Evolutionary conservation across 1,284 basidiomycete genomes (phyloP).

Genomic region (Veloboletus limbatus): DNA sequence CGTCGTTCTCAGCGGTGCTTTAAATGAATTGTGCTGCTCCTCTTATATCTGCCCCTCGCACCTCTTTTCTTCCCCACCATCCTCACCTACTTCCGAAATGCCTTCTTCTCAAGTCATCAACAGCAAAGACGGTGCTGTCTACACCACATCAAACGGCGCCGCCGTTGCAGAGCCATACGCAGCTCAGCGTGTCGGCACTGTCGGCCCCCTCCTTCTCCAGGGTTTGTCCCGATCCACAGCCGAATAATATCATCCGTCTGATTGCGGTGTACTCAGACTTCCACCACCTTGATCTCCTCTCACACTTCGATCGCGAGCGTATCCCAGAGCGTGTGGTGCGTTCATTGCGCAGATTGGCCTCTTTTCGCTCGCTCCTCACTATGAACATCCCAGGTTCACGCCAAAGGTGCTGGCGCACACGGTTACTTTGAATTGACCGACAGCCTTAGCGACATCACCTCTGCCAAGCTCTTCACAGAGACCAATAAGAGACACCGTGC

Average conservation of each 20-base stretch:
- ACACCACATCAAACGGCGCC: constrained; percentile 85
- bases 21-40: constrained; percentile 17
- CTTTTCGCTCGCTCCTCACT: constrained; percentile 4
- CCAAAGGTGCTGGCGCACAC: constrained; percentile 87
- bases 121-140: constrained; percentile 57
- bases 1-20: constrained; percentile 29
- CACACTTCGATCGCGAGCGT: constrained; percentile 91
- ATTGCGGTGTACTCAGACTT: constrained; percentile 46
- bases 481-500: constrained; percentile 70
- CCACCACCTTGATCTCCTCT: constrained; percentile 84
- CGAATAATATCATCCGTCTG: not conserved
- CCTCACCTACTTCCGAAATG: constrained; percentile 40
- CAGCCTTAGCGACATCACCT: constrained; percentile 77
- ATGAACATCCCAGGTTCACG: constrained; percentile 59
- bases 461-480: constrained; percentile 66
- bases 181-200: constrained; percentile 69
- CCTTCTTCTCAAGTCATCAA: constrained; percentile 61
- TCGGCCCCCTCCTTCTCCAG: constrained; percentile 85
- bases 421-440: constrained; percentile 90
- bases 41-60: constrained; percentile 10
- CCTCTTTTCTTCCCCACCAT: constrained; percentile 6
- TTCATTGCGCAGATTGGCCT: not conserved
- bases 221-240: constrained; percentile 40
- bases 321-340: constrained; percentile 91
- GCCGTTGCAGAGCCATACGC: constrained; percentile 73